phyloP scores from a whole-genome alignment of 2,329 filamentous ascomycete species.

The Mollisiaceae sp. region DNA sequence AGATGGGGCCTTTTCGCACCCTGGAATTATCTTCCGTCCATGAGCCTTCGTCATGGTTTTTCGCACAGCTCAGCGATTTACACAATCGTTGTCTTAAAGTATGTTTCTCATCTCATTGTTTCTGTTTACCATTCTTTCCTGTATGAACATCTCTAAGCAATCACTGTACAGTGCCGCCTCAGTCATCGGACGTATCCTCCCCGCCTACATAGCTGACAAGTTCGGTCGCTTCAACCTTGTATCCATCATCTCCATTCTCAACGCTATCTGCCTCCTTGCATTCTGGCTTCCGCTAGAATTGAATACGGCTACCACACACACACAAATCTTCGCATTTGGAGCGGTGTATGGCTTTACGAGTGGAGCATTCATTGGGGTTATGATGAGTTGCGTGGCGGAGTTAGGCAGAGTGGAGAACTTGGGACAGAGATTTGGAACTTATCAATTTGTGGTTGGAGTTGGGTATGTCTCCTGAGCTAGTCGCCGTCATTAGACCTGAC shows the following conservation, averaged over 20 bases:
- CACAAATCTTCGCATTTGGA: slow-evolving; percentile 65
- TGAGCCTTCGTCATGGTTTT: slow-evolving; percentile 51
- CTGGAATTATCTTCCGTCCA: slow-evolving; percentile 49
- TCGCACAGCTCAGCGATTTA: slow-evolving; percentile 51
- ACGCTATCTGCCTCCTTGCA: slow-evolving; percentile 52
- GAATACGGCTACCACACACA: slow-evolving; percentile 50
- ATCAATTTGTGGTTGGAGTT: slow-evolving; percentile 48
- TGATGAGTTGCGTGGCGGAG: slow-evolving; percentile 68
- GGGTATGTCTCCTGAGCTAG: slow-evolving; percentile 61
- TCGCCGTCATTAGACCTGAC: slow-evolving; percentile 40
- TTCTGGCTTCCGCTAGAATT: slow-evolving; percentile 58
- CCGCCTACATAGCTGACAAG: slow-evolving; percentile 56
- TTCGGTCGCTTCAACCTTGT: slow-evolving; percentile 58
- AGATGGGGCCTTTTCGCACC: slow-evolving; percentile 57
- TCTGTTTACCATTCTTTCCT: not conserved
- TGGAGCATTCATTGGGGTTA: slow-evolving; percentile 67
- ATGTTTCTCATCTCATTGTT: slow-evolving; percentile 25
- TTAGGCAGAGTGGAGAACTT: slow-evolving; percentile 41
- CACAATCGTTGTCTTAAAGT: slow-evolving; percentile 38
- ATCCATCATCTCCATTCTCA: slow-evolving; percentile 50
- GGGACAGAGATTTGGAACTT: slow-evolving; percentile 44
- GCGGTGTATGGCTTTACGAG: slow-evolving; percentile 71
- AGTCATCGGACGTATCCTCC: slow-evolving; percentile 58
- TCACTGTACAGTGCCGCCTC: slow-evolving; percentile 40
- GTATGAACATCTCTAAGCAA: not conserved